Conservation (phyloP, 1,284 basidiomycete genomes). For the Malassezia slooffiae region DNA sequence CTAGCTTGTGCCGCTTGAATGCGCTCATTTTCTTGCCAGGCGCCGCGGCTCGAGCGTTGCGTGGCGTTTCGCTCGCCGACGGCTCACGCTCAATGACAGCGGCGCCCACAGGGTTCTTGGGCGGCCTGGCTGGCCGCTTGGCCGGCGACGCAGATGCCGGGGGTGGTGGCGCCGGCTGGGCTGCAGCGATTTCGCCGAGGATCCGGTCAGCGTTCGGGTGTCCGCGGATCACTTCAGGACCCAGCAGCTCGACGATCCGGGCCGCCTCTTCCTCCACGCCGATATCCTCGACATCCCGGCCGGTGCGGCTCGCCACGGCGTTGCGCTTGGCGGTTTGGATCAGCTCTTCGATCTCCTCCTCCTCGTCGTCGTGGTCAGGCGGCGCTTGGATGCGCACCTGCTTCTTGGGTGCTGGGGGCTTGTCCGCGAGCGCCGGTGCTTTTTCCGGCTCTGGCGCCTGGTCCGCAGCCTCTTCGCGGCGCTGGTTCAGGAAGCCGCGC, state of each 20-base stretch:
- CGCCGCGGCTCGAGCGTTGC: background rate
- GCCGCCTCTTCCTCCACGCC: slow-evolving; percentile 39
- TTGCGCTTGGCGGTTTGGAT: background rate
- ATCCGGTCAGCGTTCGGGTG: slow-evolving; percentile 27
- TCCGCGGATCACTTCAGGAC: slow-evolving; percentile 32
- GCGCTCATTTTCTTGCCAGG: slow-evolving; percentile 21
- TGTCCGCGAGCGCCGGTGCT: background rate
- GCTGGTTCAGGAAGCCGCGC: slow-evolving; percentile 12
- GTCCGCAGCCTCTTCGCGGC: background rate
- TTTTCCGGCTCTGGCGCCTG: too few relatives aligned
- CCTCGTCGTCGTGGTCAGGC: background rate
- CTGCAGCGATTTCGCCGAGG: slow-evolving; percentile 10
- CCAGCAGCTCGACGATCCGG: slow-evolving; percentile 35
- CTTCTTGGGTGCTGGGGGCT: slow-evolving; percentile 1
- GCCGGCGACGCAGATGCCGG: slow-evolving; percentile 6
- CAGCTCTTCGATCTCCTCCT: slow-evolving; percentile 1
- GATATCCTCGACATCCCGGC: slow-evolving; percentile 28
- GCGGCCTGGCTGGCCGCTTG: slow-evolving; percentile 10
- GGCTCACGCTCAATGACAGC: slow-evolving; percentile 7
- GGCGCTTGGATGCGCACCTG: slow-evolving; percentile 8
- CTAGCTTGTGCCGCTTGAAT: slow-evolving; percentile 34
- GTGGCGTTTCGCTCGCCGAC: background rate
- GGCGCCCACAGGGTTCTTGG: slow-evolving; percentile 5
- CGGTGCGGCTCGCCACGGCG: slow-evolving; percentile 4
- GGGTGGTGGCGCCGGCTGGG: slow-evolving; percentile 5